Evolutionary conservation across 2,329 filamentous ascomycete genomes (phyloP).

Genomic region (Diaporthe helianthi): DNA sequence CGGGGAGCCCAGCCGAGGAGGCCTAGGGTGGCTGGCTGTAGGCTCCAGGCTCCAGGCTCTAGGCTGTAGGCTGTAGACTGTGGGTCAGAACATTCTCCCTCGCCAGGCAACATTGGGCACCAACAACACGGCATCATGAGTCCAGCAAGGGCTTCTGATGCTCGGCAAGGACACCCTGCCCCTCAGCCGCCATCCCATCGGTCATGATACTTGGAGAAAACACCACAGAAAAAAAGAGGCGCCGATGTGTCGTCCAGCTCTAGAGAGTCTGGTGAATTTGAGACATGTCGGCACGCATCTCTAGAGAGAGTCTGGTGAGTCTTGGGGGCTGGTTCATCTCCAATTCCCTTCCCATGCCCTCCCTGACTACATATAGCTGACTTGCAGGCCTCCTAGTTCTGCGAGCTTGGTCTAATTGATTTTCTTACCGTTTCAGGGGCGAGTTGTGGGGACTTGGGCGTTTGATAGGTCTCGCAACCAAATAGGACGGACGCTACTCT

Average conservation of each 20-base stretch:
- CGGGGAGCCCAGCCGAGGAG: background rate
- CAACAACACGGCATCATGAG: background rate
- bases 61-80: no score
- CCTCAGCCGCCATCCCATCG: background rate
- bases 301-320: constrained; percentile 11
- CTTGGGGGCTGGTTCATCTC: background rate
- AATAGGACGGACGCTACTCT: background rate
- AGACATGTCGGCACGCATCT: constrained; percentile 33
- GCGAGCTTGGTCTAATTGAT: background rate
- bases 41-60: no score
- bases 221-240: background rate
- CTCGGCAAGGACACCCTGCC: background rate
- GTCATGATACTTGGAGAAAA: background rate
- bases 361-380: background rate
- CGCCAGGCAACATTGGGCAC: background rate
- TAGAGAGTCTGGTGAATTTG: constrained; percentile 2
- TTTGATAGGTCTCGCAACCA: background rate
- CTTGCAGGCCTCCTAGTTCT: background rate
- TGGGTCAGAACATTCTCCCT: background rate
- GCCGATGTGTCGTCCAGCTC: constrained; percentile 33
- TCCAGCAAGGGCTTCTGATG: background rate
- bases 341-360: background rate
- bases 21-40: background rate
- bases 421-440: background rate
- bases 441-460: background rate